Base-by-base conservation (phyloP, 495 filamentous ascomycete species). In the Polyplosphaeria fusca region DNA sequence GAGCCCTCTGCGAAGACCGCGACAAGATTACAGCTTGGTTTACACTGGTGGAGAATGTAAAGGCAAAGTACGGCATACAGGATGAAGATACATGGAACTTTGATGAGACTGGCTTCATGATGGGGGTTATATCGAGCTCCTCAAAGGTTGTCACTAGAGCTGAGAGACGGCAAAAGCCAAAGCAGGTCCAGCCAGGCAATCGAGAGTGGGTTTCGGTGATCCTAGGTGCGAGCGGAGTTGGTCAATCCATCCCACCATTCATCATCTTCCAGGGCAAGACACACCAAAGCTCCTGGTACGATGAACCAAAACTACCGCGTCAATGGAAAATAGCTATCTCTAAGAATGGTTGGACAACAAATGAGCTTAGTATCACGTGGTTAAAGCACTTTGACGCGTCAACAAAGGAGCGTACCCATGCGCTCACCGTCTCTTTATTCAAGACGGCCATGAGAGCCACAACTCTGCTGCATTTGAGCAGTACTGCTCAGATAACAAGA, bases 91-190 rank as follows among this genome's bases (percentile, higher is more conserved):
- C n/a, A n/a, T n/a, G n/a, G n/a, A n/a, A n/a, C n/a, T n/a, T n/a
- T n/a, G n/a, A n/a, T n/a, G n/a, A n/a, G n/a, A 18, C 13, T 24
- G 44, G 44, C 44, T 47, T 47, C 19, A 47, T 47, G 19, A 47
- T 47, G 19, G 44, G 44, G 9, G 9, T 24, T 23, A 47, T 47
- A 7, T 47, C 27, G 19, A 47, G 9, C 9, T 9, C 18, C n/a
- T n/a, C n/a, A n/a, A n/a, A n/a, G n/a, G n/a, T n/a, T n/a, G n/a
- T n/a, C n/a, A n/a, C n/a, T n/a, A 18, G 11, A 12, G 22, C 27
- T 5, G 44, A 24, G 24, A 12, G 23, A 5, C 13, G 27, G 23
- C 4, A 27, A 5, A 24, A 47, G 19, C 44, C 27, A 43, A 43
- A 43, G 30, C n/a, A 35, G 30, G 13, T 43, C n/a, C n/a, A n/a